Conservation (phyloP, 1,284 basidiomycete genomes). For the Ceraceosorus bombacis region DNA sequence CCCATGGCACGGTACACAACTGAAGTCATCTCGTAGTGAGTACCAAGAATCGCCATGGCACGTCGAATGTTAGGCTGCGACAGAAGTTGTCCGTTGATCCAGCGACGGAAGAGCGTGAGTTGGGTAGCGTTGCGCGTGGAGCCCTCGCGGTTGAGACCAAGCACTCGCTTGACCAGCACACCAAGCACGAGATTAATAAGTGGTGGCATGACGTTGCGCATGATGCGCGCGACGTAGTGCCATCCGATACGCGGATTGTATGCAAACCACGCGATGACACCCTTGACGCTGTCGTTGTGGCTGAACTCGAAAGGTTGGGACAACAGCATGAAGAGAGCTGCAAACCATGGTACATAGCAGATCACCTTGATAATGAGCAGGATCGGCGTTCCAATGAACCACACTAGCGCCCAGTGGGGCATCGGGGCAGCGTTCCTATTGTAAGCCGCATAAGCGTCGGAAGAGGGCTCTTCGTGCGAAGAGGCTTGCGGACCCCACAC, state of each 20-base stretch:
- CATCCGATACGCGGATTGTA: conserved; percentile 46
- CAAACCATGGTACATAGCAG: conserved; percentile 47
- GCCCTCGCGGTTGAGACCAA: conserved; percentile 46
- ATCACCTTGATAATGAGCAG: conserved; percentile 33
- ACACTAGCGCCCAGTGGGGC: conserved; percentile 38
- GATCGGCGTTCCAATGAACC: conserved; percentile 42
- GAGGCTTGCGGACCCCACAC: conserved; percentile 48
- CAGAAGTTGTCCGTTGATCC: conserved; percentile 43
- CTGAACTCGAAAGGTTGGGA: conserved; percentile 45
- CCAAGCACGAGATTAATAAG: conserved; percentile 44
- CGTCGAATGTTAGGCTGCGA: conserved; percentile 41
- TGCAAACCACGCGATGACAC: conserved; percentile 47
- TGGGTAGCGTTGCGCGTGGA: conserved; percentile 48
- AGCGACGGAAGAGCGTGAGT: conserved; percentile 45
- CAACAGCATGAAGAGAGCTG: conserved; percentile 46
- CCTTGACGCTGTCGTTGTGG: conserved; percentile 45
- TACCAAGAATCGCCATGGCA: conserved; percentile 43
- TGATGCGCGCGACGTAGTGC: conserved; percentile 46
- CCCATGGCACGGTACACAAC: conserved; percentile 48
- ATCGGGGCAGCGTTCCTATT: conserved; percentile 39
- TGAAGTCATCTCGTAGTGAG: conserved; percentile 48
- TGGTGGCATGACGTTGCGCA: conserved; percentile 45
- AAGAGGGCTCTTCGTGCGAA: conserved; percentile 45
- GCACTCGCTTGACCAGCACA: conserved; percentile 40
- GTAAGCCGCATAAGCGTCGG: conserved; percentile 46